Evolutionary conservation across 805 yeast genomes (phyloP), one percentile per base, ranked within the genome.

Genomic region (Lipomyces orientalis): DNA sequence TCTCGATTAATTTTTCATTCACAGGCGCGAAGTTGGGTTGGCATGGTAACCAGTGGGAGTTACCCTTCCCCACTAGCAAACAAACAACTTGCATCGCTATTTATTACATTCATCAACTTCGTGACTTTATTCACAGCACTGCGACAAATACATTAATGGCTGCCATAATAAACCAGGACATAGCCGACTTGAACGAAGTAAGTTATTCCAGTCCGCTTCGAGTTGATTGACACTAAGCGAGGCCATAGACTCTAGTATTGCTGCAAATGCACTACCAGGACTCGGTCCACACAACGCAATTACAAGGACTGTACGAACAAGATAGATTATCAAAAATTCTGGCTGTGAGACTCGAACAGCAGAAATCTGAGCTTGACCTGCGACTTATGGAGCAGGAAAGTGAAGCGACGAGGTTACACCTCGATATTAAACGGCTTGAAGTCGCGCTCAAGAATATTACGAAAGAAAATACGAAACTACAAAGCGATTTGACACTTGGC

Each of bases 251-350:
- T 39, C 25, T 25, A 25, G 64, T 16, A 46, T 46, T 52, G n/a
- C 37, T 59, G 29, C 58, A 62, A 34, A 34, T 60, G 31, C 57
- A 54, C 29, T 61, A 56, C 35, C 31, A 56, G 19, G 43, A 37
- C n/a, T 57, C 69, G 5, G 51, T 66, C 16, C 62, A n/a, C 8
- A 64, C 39, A 4, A 63, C 58, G 22, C 19, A 59, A 31, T 22
- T 22, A 25, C 49, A 52, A 12, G 66, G 58, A 4, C 19, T 22
- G 6, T 49, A 54, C 12, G 61, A 59, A 25, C 35, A 59, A 16
- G n/a, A n/a, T 16, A 54, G 69, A 12, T 4, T 33, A 33, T 46
- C 33, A 9, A 55, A 62, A 6, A 57, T 60, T 22, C 51, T 35
- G 25, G 34, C 34, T 19, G 22, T 60, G 1, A 14, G 12, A 14